Evolutionary conservation across 2,329 filamentous ascomycete species (phyloP).

Genomic region (Lanzia echinophila): DNA sequence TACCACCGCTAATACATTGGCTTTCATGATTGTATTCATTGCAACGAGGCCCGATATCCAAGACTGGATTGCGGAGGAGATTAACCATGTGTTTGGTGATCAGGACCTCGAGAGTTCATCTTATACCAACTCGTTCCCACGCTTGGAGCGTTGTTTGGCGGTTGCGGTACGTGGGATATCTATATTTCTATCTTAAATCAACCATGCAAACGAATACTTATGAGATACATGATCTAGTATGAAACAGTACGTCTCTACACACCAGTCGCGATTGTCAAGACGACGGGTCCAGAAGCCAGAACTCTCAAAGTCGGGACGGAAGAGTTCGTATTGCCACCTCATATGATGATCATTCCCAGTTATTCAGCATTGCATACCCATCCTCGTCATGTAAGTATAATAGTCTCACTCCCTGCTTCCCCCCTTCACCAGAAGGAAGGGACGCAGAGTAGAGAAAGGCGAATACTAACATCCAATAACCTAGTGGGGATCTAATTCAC

Average conservation of each 20-base stretch:
- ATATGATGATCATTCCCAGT: slow-evolving; percentile 34
- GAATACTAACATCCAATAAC: no score
- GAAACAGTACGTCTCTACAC: slow-evolving; percentile 47
- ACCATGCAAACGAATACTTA: no score
- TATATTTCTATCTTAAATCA: not conserved
- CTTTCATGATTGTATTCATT: slow-evolving; percentile 19
- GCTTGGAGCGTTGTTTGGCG: slow-evolving; percentile 33
- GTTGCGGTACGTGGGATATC: slow-evolving; percentile 24
- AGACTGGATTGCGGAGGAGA: slow-evolving; percentile 12
- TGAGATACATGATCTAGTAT: slow-evolving; percentile 13
- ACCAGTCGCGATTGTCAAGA: slow-evolving; percentile 49
- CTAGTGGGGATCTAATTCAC: slow-evolving; percentile 14
- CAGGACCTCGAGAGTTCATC: slow-evolving; percentile 27
- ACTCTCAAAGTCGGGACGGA: not conserved
- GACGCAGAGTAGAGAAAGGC: no score
- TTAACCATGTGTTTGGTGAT: slow-evolving; percentile 12
- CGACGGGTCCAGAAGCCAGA: slow-evolving; percentile 18
- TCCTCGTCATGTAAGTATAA: slow-evolving; percentile 4
- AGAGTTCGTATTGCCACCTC: slow-evolving; percentile 16
- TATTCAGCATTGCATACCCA: slow-evolving; percentile 10
- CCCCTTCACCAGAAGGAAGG: no score
- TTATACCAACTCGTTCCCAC: slow-evolving; percentile 33
- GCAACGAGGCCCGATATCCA: slow-evolving; percentile 12
- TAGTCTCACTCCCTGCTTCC: no score
- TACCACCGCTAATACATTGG: slow-evolving; percentile 24